Base-by-base conservation (phyloP, 768 basidiomycete genomes). In the Leccinum subgranulosum region DNA sequence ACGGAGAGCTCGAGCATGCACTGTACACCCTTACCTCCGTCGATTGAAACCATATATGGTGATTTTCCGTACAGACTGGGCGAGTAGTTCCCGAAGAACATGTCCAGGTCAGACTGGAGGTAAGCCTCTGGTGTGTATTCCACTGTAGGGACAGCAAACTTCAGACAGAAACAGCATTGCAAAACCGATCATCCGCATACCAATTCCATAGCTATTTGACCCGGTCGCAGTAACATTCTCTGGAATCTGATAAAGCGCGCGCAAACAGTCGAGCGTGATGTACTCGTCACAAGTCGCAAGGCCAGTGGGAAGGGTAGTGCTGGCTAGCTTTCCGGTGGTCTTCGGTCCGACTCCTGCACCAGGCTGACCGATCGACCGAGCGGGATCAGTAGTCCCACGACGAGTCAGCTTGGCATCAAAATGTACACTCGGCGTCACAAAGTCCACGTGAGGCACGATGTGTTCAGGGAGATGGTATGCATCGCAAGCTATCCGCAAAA, bases 41-140 rank as follows among this genome's bases (percentile, higher is more conserved):
- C 73, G 17, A 75, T 69, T 10, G 71, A 64, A 25, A 64, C 61
- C 60, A 74, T 52, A n/a, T 51, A 50, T 2, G 74, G 73, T 14
- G 67, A 51, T 47, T n/a, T 60, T 50, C 69, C 70, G 27, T 65
- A 61, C 7, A 66, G 64, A 45, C 0, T 21, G 5, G 56, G 63
- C 3, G 65, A 64, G 53, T 63, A 75, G 47, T 69, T 68, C 31
- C 51, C 60, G 43, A 72, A 68, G 53, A 73, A 74, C 55, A 68
- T 60, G 29, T 70, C 52, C n/a, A 70, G 28, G 53, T 72, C 74
- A 25, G 54, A 41, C n/a, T 69, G 67, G 28, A 69, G 60, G 56
- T 67, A 72, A 43, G 69, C 64, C 53, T 73, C 45, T 17, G 73
- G 74, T 7, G 71, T 70, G 46, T 64, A 74, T 49, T 74, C 73